Base-by-base conservation (phyloP, 257 asterid genomes). In the Petunia axillaris region DNA sequence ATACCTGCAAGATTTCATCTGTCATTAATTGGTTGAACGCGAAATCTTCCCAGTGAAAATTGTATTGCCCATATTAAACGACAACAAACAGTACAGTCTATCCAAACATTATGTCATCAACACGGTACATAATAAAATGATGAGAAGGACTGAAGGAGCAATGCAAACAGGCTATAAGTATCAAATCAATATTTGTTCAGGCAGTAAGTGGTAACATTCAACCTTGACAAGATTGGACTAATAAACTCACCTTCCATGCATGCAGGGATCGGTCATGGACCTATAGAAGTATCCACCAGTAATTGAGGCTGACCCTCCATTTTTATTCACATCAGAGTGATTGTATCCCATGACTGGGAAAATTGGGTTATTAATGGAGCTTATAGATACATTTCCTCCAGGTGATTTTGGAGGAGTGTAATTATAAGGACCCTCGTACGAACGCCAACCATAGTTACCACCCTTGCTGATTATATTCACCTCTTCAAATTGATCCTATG, bases 401-500 rank as follows among this genome's bases (percentile, higher is more conserved):
- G 89, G 82, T 2, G 92, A 59, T 4, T 60, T 65, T 48, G 85
- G 77, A 63, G 96, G 88, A 8, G 65, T 78, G 76, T 58, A 88
- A 8, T 11, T 59, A 36, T 68, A 70, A 57, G 85, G 87, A 48
- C 99, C 99, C 79, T 95, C 98, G 0, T 88, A 93, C n/a, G 52
- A 77, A 35, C 89, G 93, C 99, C 99, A 95, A 37, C 99, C 99
- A 43, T 95, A 95, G 85, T 95, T 95, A 55, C 98, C 99, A 4
- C 78, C 85, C 81, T 89, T 95, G 75, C 93, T 90, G 81, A 93
- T 87, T 79, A 93, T 79, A 84, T 95, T 81, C 79, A 95, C 98
- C 86, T 93, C 98, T 86, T 95, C 99, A 57, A 84, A 91, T 8
- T 0, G 15, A 86, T 95, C 97, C 99, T 95, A 79, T 77, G 79